A percentile compares a stretch with the other conserved stretches of the same genome.
Evolutionary conservation across 2,329 filamentous ascomycete genomes (phyloP).

Genomic region (Fusarium floridanum): DNA sequence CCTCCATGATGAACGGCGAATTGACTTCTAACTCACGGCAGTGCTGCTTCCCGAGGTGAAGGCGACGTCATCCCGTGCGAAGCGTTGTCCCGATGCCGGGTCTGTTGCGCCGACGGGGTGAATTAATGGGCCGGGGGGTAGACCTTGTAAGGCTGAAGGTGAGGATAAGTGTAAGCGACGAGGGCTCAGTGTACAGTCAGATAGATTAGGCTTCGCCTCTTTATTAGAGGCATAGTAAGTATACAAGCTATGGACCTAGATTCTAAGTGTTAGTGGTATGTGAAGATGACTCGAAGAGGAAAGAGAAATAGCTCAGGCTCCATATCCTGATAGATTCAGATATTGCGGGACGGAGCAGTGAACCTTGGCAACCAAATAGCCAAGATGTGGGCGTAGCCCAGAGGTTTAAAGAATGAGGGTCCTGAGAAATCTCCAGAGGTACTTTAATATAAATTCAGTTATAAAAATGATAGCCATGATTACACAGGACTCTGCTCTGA

Average conservation of each 20-base stretch:
- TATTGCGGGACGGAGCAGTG: not conserved
- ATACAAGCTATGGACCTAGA: not conserved
- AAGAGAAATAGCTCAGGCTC: not conserved
- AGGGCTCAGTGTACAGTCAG: not conserved
- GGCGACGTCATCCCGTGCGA: not conserved
- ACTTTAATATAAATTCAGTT: not conserved
- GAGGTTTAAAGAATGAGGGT: not conserved
- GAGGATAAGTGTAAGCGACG: not conserved
- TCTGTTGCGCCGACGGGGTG: conserved; percentile 1
- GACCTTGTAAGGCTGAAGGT: not conserved
- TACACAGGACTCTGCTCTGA: not conserved
- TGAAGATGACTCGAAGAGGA: not conserved
- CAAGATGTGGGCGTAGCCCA: not conserved
- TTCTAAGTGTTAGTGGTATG: not conserved
- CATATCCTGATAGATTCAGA: not conserved
- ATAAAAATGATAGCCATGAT: not conserved
- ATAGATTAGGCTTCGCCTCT: not conserved
- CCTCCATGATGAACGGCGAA: not conserved
- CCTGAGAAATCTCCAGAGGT: not conserved
- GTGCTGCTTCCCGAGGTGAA: not conserved
- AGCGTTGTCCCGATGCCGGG: not conserved
- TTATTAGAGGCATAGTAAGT: not conserved
- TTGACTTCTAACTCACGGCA: not conserved
- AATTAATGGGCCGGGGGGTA: not conserved
- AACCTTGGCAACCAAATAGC: not conserved